Evolutionary conservation across 2,329 filamentous ascomycete genomes (phyloP).

Genomic region (Pseudogymnoascus sp.): DNA sequence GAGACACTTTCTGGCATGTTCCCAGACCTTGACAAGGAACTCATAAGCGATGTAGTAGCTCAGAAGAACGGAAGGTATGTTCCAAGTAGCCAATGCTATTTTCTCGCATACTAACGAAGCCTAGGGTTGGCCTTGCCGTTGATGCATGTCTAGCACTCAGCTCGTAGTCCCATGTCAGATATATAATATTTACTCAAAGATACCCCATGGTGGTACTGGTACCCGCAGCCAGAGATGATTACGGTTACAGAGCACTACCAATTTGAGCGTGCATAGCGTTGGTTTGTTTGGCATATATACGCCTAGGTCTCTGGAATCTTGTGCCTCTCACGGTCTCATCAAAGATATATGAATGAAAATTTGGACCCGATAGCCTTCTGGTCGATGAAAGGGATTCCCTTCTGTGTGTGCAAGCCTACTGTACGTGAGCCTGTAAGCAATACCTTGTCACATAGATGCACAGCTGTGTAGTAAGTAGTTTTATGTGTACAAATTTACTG

Average conservation of each 20-base stretch:
- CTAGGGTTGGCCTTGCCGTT: conserved; percentile 73
- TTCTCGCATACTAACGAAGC: conserved; percentile 19
- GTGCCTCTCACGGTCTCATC: neutral
- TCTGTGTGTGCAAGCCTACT: neutral
- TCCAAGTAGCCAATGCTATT: neutral
- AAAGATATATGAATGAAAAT: conserved; percentile 8
- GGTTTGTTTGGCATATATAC: conserved; percentile 12
- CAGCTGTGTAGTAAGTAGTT: neutral
- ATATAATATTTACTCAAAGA: conserved; percentile 8
- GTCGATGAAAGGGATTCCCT: neutral
- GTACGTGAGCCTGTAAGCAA: neutral
- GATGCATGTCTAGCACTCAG: conserved; percentile 70
- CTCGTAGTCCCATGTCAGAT: conserved; percentile 16
- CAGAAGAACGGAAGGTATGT: conserved; percentile 88
- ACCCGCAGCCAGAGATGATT: conserved; percentile 4
- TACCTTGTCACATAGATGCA: neutral
- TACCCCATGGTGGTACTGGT: neutral
- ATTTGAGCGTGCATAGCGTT: conserved; percentile 12
- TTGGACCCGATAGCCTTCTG: neutral
- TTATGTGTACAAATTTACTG: neutral
- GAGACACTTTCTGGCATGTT: conserved; percentile 97
- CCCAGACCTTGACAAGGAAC: conserved; percentile 82
- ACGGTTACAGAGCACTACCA: conserved; percentile 1
- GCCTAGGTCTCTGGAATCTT: conserved; percentile 1
- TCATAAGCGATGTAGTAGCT: conserved; percentile 94